phyloP scores from a whole-genome alignment of 768 basidiomycete genomes.

The Suillus cothurnatus region DNA sequence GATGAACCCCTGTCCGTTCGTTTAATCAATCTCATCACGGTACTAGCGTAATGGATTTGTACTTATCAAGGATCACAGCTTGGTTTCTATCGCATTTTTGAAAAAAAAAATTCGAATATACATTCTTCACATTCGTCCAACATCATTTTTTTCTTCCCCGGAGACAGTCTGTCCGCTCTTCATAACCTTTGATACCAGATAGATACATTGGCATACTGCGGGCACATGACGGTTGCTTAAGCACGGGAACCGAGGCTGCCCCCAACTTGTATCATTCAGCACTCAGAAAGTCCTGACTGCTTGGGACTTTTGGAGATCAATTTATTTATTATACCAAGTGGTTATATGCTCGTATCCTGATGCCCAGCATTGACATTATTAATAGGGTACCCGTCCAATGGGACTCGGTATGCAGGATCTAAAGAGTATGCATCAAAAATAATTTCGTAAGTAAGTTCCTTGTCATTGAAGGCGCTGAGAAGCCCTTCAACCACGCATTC shows the following conservation, averaged over 20 bases:
- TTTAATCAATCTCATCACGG: slow-evolving; percentile 26
- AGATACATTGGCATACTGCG: neutral
- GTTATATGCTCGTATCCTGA: neutral
- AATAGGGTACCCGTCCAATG: neutral
- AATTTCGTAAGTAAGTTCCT: slow-evolving; percentile 1
- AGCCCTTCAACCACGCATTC: slow-evolving; percentile 27
- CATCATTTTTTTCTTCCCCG: neutral
- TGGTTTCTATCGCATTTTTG: neutral
- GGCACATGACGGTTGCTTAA: neutral
- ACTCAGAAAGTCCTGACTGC: neutral
- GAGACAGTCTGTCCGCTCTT: neutral
- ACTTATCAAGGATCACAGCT: slow-evolving; percentile 25
- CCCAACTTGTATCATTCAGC: neutral
- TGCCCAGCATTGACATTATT: neutral
- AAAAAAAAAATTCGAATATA: neutral
- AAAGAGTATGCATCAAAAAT: slow-evolving; percentile 1
- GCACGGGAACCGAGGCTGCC: neutral
- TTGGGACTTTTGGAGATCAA: neutral
- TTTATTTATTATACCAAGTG: neutral
- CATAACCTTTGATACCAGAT: slow-evolving; percentile 7
- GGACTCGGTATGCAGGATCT: neutral
- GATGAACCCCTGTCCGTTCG: slow-evolving; percentile 32
- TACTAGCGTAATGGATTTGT: slow-evolving; percentile 24
- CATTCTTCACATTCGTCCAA: slow-evolving; percentile 11
- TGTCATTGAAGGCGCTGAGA: neutral